Conservation (phyloP, 2,329 filamentous ascomycete genomes). For the Monilinia polystroma region DNA sequence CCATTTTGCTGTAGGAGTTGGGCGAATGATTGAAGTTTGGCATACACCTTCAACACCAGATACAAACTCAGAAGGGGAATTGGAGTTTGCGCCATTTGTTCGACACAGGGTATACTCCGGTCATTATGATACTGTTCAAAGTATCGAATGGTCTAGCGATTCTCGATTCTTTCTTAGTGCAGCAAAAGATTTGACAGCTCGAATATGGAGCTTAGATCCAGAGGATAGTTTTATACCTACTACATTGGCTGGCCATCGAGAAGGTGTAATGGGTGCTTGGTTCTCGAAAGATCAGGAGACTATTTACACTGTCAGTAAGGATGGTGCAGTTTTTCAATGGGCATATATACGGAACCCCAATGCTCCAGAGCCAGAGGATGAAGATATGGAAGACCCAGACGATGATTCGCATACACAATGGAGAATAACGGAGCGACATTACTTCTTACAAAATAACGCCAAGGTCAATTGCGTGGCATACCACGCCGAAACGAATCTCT, state of each 20-base stretch:
- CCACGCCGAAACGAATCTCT: slow-evolving; percentile 80
- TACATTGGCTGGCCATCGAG: slow-evolving; percentile 84
- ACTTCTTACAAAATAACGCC: slow-evolving; percentile 88
- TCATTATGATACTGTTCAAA: slow-evolving; percentile 83
- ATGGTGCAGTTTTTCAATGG: slow-evolving; percentile 96
- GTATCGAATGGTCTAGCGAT: slow-evolving; percentile 93
- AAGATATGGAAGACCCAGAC: slow-evolving; percentile 59
- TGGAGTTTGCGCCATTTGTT: slow-evolving; percentile 95
- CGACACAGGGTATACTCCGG: slow-evolving; percentile 81
- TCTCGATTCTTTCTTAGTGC: slow-evolving; percentile 92
- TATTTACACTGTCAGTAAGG: slow-evolving; percentile 94
- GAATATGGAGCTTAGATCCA: slow-evolving; percentile 89
- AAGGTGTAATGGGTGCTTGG: slow-evolving; percentile 91
- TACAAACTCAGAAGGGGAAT: slow-evolving; percentile 71
- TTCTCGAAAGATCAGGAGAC: slow-evolving; percentile 93
- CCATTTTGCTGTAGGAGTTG: slow-evolving; percentile 86
- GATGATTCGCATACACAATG: slow-evolving; percentile 72
- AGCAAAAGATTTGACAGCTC: slow-evolving; percentile 86
- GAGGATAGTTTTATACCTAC: slow-evolving; percentile 90
- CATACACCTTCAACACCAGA: slow-evolving; percentile 89
- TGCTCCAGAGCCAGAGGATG: slow-evolving; percentile 51
- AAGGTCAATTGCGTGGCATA: slow-evolving; percentile 88
- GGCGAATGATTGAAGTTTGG: slow-evolving; percentile 91
- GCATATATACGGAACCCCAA: slow-evolving; percentile 68
- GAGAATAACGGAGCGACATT: slow-evolving; percentile 88